Conservation (phyloP, 2,329 filamentous ascomycete species). For the Coniochaeta pulveracea region DNA sequence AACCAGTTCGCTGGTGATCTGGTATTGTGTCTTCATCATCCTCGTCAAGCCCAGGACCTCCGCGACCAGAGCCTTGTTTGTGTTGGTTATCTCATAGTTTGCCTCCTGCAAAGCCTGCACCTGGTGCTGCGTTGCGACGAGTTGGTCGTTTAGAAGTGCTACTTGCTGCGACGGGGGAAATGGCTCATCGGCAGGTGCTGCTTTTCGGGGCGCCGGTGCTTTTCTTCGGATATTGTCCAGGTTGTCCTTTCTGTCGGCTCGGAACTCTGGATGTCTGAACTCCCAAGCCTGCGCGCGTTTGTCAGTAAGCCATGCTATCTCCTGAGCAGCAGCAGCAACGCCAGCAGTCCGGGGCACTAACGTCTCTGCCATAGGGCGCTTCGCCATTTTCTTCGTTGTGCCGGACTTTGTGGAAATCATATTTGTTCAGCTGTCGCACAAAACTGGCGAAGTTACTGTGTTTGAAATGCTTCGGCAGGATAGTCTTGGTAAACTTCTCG, state of each 20-base stretch:
- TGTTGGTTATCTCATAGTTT: constrained; percentile 63
- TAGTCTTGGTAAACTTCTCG: constrained; percentile 95
- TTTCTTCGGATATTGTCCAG: constrained; percentile 94
- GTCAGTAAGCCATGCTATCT: constrained; percentile 16
- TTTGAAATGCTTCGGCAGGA: constrained; percentile 97
- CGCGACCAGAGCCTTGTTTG: constrained; percentile 50
- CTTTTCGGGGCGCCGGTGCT: constrained; percentile 80
- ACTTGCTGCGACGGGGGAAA: constrained; percentile 78
- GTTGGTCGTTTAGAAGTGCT: constrained; percentile 75
- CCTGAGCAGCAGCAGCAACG: background rate
- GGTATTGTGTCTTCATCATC: constrained; percentile 45
- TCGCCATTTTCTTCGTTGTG: constrained; percentile 79
- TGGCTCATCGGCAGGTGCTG: constrained; percentile 53
- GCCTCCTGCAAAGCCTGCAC: constrained; percentile 78
- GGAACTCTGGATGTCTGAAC: constrained; percentile 95
- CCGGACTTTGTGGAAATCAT: constrained; percentile 96
- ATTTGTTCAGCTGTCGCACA: constrained; percentile 91
- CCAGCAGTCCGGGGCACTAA: too few species aligned
- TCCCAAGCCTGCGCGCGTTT: constrained; percentile 63
- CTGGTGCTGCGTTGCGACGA: constrained; percentile 85
- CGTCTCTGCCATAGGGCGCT: constrained; percentile 71
- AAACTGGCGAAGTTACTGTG: constrained; percentile 98
- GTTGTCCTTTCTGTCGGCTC: constrained; percentile 89
- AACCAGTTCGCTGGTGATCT: constrained; percentile 46
- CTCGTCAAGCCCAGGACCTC: constrained; percentile 51